Base-by-base conservation (phyloP, 192 early-diverging fungal species). In the Coemansia sp. region DNA sequence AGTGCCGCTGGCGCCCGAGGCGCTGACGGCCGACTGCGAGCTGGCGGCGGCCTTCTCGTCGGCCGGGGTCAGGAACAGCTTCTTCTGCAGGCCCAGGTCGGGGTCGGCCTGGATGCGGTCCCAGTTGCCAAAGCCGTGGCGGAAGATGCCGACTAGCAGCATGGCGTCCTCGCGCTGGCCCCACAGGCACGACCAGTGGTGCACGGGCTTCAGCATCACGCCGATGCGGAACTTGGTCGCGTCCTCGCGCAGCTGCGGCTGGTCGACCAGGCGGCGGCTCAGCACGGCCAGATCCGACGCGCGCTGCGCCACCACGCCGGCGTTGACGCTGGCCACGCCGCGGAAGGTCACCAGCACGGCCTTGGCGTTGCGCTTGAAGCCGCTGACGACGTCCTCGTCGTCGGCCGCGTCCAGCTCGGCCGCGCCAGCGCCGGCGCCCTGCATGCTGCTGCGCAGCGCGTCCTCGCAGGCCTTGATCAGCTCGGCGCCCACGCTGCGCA, bases 91-190 rank as follows among this genome's bases (percentile, higher is more conserved):
- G 0, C 90, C 90, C n/a, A 99, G 77, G 0, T 83, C 69, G 2
- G 75, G 26, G 68, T 99, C 96, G 3, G 87, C 86, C 52, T 92
- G 91, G 11, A 99, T 96, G 59, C 83, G 72, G 53, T 86, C 76
- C 96, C 95, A 98, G 61, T 85, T 90, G 13, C 96, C 95, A 79
- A 94, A 96, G 25, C 98, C 98, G 72, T 98, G 89, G 56, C 86
- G 84, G 74, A 94, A 93, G 45, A 99, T 90, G 57, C 98, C 98
- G 28, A 97, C 91, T 18, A 99, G 80, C 33, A 99, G 85, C 92
- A 95, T 93, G 20, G 96, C 86, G 73, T 99, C 98, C 68, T 99
- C 98, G 42, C 88, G 88, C 58, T 88, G 88, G 4, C 89, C 87
- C 98, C 98, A 99, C 26, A 79, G 39, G 45, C 88, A 90, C 47